Conservation (phyloP, 2,329 filamentous ascomycete species). For the Rutstroemia sp. region DNA sequence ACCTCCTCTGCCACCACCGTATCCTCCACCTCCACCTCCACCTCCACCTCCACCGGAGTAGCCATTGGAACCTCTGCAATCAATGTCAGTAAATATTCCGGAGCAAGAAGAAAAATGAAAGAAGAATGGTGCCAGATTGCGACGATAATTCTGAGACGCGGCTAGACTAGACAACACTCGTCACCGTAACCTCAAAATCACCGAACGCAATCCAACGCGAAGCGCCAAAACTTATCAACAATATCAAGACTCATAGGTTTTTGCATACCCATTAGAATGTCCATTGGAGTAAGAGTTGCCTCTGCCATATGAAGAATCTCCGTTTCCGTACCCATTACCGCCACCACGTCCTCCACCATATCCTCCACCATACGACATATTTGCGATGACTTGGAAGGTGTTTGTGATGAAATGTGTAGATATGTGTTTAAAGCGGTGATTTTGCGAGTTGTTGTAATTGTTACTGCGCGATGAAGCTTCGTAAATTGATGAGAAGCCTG, state of each 20-base stretch:
- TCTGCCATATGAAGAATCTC: conserved; percentile 45
- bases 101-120: conserved; percentile 7
- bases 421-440: conserved; percentile 8
- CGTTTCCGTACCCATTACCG: conserved; percentile 44
- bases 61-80: conserved; percentile 41
- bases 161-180: conserved; percentile 15
- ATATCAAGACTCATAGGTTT: conserved; percentile 31
- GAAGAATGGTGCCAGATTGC: conserved; percentile 19
- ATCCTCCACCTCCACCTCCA: conserved; percentile 32
- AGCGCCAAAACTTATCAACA: conserved; percentile 28
- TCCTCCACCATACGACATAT: conserved; percentile 54
- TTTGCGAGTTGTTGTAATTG: conserved; percentile 6
- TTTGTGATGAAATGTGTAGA: conserved; percentile 14
- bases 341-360: conserved; percentile 50
- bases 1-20: conserved; percentile 25
- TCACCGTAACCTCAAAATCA: conserved; percentile 14
- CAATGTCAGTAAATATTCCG: conserved; percentile 31
- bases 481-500: conserved; percentile 18
- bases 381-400: conserved; percentile 6
- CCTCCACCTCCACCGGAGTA: conserved; percentile 38
- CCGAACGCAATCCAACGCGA: conserved; percentile 26
- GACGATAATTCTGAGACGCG: conserved; percentile 8
- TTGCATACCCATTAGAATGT: conserved; percentile 42
- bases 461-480: conserved; percentile 12
- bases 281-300: conserved; percentile 40